These are phyloP conservation scores for Termitomyces sp. DNA, from an alignment of 768 basidiomycete species.

Conservation along the genomic window DNA sequence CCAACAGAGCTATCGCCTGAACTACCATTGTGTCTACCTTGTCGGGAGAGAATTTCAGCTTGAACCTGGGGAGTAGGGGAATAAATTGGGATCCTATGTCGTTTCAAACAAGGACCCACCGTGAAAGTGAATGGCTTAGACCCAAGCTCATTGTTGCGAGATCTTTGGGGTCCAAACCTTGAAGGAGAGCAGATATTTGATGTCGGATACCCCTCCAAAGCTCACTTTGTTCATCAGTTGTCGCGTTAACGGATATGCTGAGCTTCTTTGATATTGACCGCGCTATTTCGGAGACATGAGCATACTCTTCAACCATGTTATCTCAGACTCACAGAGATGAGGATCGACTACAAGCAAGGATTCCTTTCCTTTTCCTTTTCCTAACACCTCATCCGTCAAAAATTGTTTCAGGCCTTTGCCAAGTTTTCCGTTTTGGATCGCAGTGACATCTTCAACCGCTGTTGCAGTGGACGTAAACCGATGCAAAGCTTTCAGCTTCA, in stretches of 20 bases:
- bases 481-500: slow-evolving; percentile 93
- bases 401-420: slow-evolving; percentile 94
- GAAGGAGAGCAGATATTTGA: slow-evolving; percentile 82
- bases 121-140: slow-evolving; percentile 93
- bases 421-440: slow-evolving; percentile 88
- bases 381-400: slow-evolving; percentile 77
- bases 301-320: background rate
- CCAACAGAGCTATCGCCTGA: slow-evolving; percentile 95
- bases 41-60: slow-evolving; percentile 99
- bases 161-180: slow-evolving; percentile 90
- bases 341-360: slow-evolving; percentile 81
- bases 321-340: slow-evolving; percentile 66
- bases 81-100: background rate
- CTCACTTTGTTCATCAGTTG: slow-evolving; percentile 54
- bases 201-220: slow-evolving; percentile 94
- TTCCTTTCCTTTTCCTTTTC: slow-evolving; percentile 91
- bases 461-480: slow-evolving; percentile 95
- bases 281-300: slow-evolving; percentile 33
- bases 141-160: slow-evolving; percentile 97
- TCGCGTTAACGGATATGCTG: slow-evolving; percentile 77
- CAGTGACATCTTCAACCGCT: slow-evolving; percentile 95
- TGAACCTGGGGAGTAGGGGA: slow-evolving; percentile 59
- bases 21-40: slow-evolving; percentile 99
- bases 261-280: slow-evolving; percentile 91
- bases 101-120: slow-evolving; percentile 40